Percentiles rank a stretch among this genome's conserved stretches.
Conservation (phyloP, 768 basidiomycete genomes). For the Clavulina sp. region DNA sequence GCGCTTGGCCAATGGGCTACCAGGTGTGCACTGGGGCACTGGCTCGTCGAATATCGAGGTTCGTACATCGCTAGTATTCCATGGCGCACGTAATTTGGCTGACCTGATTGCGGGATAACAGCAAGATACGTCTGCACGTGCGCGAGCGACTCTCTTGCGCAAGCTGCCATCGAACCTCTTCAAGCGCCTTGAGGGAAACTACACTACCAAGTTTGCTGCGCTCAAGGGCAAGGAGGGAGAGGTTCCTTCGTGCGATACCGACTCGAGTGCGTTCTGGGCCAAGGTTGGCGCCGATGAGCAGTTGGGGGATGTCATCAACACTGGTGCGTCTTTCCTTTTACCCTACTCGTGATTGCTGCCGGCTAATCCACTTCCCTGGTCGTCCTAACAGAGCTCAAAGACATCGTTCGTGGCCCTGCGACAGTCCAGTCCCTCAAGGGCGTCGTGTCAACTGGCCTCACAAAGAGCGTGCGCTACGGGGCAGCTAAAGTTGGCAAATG, state of each 20-base stretch:
- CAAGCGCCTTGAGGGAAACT: slow-evolving; percentile 34
- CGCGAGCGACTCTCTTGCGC: slow-evolving; percentile 53
- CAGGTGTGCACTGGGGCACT: slow-evolving; percentile 58
- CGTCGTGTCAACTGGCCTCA: slow-evolving; percentile 60
- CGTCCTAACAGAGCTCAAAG: slow-evolving; percentile 39
- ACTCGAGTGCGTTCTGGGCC: slow-evolving; percentile 62
- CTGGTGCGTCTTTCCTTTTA: slow-evolving; percentile 26
- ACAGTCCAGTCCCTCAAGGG: slow-evolving; percentile 76
- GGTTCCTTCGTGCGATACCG: slow-evolving; percentile 29
- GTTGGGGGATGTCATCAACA: slow-evolving; percentile 32
- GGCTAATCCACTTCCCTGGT: neutral
- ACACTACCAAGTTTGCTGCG: slow-evolving; percentile 17
- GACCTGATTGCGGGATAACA: slow-evolving; percentile 7
- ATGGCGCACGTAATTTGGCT: neutral
- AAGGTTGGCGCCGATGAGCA: slow-evolving; percentile 46
- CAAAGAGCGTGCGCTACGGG: slow-evolving; percentile 62
- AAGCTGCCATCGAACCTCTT: slow-evolving; percentile 62
- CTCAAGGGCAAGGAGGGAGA: no score
- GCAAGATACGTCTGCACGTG: slow-evolving; percentile 57
- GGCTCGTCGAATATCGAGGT: slow-evolving; percentile 31
- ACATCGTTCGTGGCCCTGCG: slow-evolving; percentile 69
- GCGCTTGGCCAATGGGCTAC: slow-evolving; percentile 55
- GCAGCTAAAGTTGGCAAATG: slow-evolving; percentile 72
- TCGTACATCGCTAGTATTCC: neutral
- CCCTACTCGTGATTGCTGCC: neutral